phyloP scores from a whole-genome alignment of 352 stramenopile genomes.

The Phytophthora megakarya region DNA sequence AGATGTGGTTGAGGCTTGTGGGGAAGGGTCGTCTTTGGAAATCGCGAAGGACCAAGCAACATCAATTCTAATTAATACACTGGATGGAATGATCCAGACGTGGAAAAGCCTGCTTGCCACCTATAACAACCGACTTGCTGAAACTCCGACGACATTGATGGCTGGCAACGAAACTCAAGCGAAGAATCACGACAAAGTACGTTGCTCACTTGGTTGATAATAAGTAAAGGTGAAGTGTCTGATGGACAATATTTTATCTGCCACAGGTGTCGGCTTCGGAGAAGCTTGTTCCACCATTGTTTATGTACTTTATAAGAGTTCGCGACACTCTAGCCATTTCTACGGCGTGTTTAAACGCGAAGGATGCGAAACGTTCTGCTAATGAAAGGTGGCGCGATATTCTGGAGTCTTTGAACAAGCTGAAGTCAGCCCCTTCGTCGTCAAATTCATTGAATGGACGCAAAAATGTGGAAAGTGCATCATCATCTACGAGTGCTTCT shows the following conservation, averaged over 20 bases:
- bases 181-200: constrained; percentile 45
- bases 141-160: constrained; percentile 62
- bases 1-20: constrained; percentile 34
- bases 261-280: constrained; percentile 37
- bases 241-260: neutral
- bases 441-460: constrained; percentile 17
- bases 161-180: constrained; percentile 69
- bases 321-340: constrained; percentile 50
- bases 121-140: constrained; percentile 50
- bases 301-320: constrained; percentile 67
- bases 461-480: constrained; percentile 5
- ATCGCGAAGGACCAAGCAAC: constrained; percentile 40
- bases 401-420: constrained; percentile 49
- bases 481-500: constrained; percentile 4
- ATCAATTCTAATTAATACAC: constrained; percentile 35
- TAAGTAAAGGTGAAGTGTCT: neutral
- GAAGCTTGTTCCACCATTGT: constrained; percentile 42
- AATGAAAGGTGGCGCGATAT: constrained; percentile 75
- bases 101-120: constrained; percentile 55
- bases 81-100: constrained; percentile 50
- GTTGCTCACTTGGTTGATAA: neutral
- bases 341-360: constrained; percentile 64
- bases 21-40: constrained; percentile 36
- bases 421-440: constrained; percentile 9
- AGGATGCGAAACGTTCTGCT: constrained; percentile 75